Conservation (phyloP, 169 alveolate genomes). For the Plasmodium ovale region DNA sequence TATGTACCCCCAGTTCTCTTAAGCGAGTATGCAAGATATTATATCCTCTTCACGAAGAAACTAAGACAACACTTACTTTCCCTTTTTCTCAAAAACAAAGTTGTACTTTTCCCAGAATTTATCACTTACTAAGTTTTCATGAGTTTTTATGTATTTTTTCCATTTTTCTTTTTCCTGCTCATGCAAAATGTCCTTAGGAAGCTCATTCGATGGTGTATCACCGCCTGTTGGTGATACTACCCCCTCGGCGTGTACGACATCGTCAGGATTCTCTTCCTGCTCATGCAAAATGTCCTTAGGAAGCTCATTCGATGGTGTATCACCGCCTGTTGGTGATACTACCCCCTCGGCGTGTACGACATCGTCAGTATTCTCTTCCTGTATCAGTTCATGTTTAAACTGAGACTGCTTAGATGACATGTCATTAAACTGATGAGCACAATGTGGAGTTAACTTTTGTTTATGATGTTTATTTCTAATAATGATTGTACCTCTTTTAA, state of each 20-base stretch:
- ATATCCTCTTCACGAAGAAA: no score
- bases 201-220: no score
- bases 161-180: neutral
- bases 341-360: neutral
- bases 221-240: neutral
- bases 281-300: neutral
- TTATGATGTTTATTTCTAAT: conserved; percentile 15
- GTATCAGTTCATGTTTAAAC: neutral
- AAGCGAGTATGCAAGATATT: no score
- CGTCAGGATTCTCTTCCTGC: neutral
- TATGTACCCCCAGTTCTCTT: no score
- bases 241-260: neutral
- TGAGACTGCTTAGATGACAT: neutral
- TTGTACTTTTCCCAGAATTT: conserved; percentile 50
- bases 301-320: no score
- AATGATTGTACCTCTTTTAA: conserved; percentile 63
- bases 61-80: no score
- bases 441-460: neutral
- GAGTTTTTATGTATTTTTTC: conserved; percentile 17
- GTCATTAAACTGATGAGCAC: neutral
- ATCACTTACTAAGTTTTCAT: conserved; percentile 56
- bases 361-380: neutral
- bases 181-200: neutral
- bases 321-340: neutral
- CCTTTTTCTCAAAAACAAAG: conserved; percentile 8